Evolutionary conservation across 306 rosid species (phyloP), one percentile per base, ranked within the genome.

Genomic region (Prunus davidiana): DNA sequence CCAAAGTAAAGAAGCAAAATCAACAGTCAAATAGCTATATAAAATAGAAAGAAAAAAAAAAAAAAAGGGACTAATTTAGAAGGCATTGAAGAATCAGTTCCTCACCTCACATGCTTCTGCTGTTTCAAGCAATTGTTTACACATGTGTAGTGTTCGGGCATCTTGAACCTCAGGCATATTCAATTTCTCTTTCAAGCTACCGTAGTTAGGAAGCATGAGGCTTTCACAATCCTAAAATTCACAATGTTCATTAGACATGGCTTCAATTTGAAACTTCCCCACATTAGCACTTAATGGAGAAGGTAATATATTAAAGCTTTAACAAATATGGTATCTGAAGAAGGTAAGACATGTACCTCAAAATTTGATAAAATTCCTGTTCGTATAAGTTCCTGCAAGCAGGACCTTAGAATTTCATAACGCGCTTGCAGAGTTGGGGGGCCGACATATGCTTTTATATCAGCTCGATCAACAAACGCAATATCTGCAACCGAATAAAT

Each of bases 401-500:
- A 92, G 83, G 98, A 89, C 84, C 92, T 88, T 49, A 96, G 76
- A 77, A 96, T 96, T 82, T 92, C 98, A 72, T 88, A 92, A 69
- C 99, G 93, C 41, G 99, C 99, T 84, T 96, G 88, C 69, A 96
- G 90, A 62, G 97, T 88, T 78, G 99, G 99, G 58, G 99, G 99
- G 80, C 99, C 99, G 28, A 96, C 96, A 73, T 95, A 95, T 71
- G 97, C 98, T 86, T 91, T 95, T 76, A 95, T 92, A 84, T 95
- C 98, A 50, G 99, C 98, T 80, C 98, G 93, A 82, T 95, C 99
- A 62, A 96, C 96, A 87, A 96, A 96, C 69, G 99, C 99, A 65
- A 95, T 79, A 84, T 95, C 98, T 95, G 91, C 86, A 79, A 83
- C 71, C 76, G 67, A 74, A 34, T 24, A 67, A 70, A 49, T 71